phyloP scores from a whole-genome alignment of 192 early-diverging fungal genomes.

The Backusella psychrophila region DNA sequence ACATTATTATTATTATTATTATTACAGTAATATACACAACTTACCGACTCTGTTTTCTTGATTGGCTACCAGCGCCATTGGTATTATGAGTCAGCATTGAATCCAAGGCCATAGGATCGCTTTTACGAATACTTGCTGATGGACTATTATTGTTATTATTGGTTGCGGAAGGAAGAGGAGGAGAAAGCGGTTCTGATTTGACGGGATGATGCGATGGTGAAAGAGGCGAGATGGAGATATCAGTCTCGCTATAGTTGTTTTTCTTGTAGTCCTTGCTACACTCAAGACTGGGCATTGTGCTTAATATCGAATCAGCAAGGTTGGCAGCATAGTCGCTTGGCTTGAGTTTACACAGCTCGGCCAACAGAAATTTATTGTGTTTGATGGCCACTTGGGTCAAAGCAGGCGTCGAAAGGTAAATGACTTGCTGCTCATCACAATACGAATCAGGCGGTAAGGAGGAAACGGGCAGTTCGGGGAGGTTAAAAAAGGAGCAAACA shows the following conservation, averaged over 20 bases:
- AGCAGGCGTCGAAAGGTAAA: background rate
- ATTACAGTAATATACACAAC: background rate
- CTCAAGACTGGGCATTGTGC: background rate
- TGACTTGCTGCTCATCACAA: background rate
- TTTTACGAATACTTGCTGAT: background rate
- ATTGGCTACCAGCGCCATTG: conserved; percentile 18
- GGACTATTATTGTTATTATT: background rate
- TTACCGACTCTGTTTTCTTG: conserved; percentile 10
- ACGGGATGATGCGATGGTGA: background rate
- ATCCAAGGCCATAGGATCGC: conserved; percentile 31
- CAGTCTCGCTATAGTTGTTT: background rate
- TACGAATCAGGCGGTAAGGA: background rate
- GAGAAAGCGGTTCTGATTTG: background rate
- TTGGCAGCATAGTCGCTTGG: conserved; percentile 2
- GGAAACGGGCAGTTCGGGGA: conserved; percentile 2
- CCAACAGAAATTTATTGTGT: conserved; percentile 8
- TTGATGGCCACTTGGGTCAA: background rate
- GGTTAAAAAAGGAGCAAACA: conserved; percentile 6
- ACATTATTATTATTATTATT: no score
- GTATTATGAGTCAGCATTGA: conserved; percentile 23
- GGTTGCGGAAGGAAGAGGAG: background rate
- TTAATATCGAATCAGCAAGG: conserved; percentile 8
- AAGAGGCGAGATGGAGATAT: background rate
- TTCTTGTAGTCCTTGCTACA: background rate
- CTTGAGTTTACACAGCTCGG: conserved; percentile 11